Evolutionary conservation across 2,329 filamentous ascomycete species (phyloP), one percentile per base, ranked within the genome.

Genomic region (Neopestalotiopsis rosae): DNA sequence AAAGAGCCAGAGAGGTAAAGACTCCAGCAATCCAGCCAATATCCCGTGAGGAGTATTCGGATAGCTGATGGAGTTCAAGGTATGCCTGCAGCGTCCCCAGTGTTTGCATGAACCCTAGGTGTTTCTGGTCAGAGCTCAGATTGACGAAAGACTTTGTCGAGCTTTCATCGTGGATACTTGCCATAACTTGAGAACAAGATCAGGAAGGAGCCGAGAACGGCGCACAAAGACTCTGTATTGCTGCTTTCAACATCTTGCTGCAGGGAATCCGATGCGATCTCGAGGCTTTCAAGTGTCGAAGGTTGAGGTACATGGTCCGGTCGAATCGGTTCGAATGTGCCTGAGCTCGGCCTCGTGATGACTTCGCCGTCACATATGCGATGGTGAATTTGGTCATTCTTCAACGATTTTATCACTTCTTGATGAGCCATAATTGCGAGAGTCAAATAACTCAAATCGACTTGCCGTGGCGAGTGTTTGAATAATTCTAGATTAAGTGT

Each of bases 21-120:
- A 82, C 72, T 0, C 79, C 79, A 0, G 80, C 76, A 61, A 83
- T 82, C 81, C 81, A 83, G 20, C 81, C 81, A 1, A 83, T 77
- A 59, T 83, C 79, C 10, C 79, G 71, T 7, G 79, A 73, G 28
- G 74, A 78, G 68, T 82, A 83, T 5, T 69, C 56, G 0, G 78
- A 72, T 0, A 83, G 74, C 69, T 83, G 81, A 68, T 83, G 71
- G 6, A 71, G 75, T 57, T 76, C 77, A 64, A 81, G 78, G 66
- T 82, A 82, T 68, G 81, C 76, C 69, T 83, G 81, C 0, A 83
- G 72, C 1, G 80, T 76, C 38, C 81, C 81, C 32, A 83, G 79
- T 74, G 66, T 78, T 68, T 79, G 75, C 72, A 82, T 80, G 57
- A 83, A 80, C 0, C 81, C 81, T 52, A n/a, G 10, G 24, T 3